A percentile compares a stretch with the other conserved stretches of the same genome.
Conservation (phyloP, 1,284 basidiomycete genomes). For the Marasmius tenuissimus region DNA sequence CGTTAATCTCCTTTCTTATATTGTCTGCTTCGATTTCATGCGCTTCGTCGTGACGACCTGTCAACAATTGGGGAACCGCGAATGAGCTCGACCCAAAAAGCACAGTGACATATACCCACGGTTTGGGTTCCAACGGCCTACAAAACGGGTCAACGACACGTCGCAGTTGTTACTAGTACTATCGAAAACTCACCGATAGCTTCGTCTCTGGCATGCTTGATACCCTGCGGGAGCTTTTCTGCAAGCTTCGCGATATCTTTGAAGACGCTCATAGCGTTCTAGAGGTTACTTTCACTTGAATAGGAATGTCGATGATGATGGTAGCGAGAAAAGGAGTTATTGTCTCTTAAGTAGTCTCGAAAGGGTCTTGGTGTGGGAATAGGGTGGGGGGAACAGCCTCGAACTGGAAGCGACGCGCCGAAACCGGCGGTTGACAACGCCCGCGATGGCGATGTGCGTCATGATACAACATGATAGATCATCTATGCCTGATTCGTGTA, state of each 20-base stretch:
- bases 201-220: conserved; percentile 48
- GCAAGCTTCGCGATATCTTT: conserved; percentile 29
- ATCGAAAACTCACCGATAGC: conserved; percentile 42
- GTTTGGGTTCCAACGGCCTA: conserved; percentile 1
- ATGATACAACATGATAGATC: no score
- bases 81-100: conserved; percentile 5
- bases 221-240: conserved; percentile 40
- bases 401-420: no score
- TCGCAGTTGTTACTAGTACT: not conserved
- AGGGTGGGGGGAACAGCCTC: no score
- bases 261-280: conserved; percentile 30
- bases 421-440: no score
- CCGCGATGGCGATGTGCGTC: no score
- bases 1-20: conserved; percentile 70
- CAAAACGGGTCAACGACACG: not conserved
- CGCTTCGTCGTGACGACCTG: conserved; percentile 59
- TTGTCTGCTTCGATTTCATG: conserved; percentile 60
- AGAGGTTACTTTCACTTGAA: no score
- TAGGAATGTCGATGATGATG: no score
- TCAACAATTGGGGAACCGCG: not conserved
- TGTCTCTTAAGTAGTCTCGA: no score
- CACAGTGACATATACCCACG: not conserved
- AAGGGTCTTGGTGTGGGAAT: no score
- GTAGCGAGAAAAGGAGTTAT: no score
- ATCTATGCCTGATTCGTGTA: no score